Percentiles rank a stretch among this genome's conserved stretches.
These are phyloP conservation scores for Aspergillus candidus DNA, from an alignment of 2,329 filamentous ascomycete genomes.

Conservation along the genomic window DNA sequence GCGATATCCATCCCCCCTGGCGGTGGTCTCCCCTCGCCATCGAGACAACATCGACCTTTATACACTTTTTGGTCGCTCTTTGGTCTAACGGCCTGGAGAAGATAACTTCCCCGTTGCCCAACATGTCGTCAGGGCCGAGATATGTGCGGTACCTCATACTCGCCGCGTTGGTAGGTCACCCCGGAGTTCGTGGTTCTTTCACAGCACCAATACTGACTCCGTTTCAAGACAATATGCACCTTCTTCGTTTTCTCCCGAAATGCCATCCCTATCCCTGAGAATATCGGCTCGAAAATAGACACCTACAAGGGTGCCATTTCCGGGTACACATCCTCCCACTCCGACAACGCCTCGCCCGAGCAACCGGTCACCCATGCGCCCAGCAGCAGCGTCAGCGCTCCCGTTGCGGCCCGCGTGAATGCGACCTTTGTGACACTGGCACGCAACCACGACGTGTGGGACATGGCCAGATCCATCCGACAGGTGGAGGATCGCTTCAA, in stretches of 20 bases:
- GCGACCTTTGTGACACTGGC: constrained; percentile 96
- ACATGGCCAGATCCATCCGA: constrained; percentile 91
- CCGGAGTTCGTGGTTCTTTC: neutral
- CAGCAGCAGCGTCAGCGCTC: constrained; percentile 40
- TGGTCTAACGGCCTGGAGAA: constrained; percentile 2
- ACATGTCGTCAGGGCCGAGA: constrained; percentile 15
- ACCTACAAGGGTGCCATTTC: constrained; percentile 17
- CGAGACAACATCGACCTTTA: too few species aligned
- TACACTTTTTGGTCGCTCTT: too few species aligned
- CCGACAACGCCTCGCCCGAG: constrained; percentile 20
- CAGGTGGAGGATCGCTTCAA: constrained; percentile 99
- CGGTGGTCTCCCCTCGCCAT: neutral
- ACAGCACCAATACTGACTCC: too few species aligned
- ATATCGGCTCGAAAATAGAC: constrained; percentile 18
- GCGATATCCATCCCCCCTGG: constrained; percentile 13
- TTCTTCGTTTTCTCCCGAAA: constrained; percentile 76
- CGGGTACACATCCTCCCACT: constrained; percentile 11
- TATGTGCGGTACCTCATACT: constrained; percentile 16
- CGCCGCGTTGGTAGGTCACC: constrained; percentile 4
- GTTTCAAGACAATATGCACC: constrained; percentile 37
- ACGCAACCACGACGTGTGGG: constrained; percentile 90
- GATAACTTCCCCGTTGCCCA: constrained; percentile 1
- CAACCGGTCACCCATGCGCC: constrained; percentile 9
- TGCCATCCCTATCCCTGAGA: constrained; percentile 38
- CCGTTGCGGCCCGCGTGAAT: constrained; percentile 71